A percentile compares a stretch with the other conserved stretches of the same genome.
Conservation (phyloP, 331 rosid genomes). For the Malus hybrid region DNA sequence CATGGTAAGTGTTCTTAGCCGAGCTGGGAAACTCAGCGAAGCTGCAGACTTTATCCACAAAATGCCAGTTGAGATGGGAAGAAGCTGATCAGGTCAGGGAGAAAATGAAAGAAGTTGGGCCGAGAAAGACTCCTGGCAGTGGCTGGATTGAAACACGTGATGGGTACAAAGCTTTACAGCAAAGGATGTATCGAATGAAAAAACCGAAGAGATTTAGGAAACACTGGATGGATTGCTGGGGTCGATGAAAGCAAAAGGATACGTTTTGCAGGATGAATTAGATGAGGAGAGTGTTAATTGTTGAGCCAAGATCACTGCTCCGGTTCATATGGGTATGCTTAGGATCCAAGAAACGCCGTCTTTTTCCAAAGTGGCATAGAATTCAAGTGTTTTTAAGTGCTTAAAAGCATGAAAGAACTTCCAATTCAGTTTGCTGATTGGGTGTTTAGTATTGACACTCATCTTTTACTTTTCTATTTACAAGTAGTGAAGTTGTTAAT, state of each 20-base stretch:
- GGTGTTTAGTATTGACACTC: too few species aligned
- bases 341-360: not conserved
- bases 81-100: slow-evolving; percentile 66
- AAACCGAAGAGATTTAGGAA: slow-evolving; percentile 41
- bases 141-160: slow-evolving; percentile 64
- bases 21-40: slow-evolving; percentile 68
- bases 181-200: slow-evolving; percentile 44
- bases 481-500: too few species aligned
- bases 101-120: slow-evolving; percentile 48
- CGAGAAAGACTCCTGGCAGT: slow-evolving; percentile 57
- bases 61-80: slow-evolving; percentile 71
- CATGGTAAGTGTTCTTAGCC: slow-evolving; percentile 74
- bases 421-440: not conserved
- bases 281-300: slow-evolving; percentile 30
- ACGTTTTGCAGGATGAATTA: slow-evolving; percentile 30
- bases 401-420: not conserved
- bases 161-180: slow-evolving; percentile 39
- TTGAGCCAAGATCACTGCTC: slow-evolving; percentile 11
- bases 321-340: not conserved
- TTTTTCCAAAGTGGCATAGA: not conserved
- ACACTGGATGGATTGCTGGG: slow-evolving; percentile 48
- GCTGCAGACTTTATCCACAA: slow-evolving; percentile 56
- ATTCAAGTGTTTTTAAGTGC: not conserved
- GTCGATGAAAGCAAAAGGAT: slow-evolving; percentile 52
- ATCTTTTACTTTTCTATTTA: too few species aligned